Conservation (phyloP, 208 protist species). For the Trypanosoma congolense region DNA sequence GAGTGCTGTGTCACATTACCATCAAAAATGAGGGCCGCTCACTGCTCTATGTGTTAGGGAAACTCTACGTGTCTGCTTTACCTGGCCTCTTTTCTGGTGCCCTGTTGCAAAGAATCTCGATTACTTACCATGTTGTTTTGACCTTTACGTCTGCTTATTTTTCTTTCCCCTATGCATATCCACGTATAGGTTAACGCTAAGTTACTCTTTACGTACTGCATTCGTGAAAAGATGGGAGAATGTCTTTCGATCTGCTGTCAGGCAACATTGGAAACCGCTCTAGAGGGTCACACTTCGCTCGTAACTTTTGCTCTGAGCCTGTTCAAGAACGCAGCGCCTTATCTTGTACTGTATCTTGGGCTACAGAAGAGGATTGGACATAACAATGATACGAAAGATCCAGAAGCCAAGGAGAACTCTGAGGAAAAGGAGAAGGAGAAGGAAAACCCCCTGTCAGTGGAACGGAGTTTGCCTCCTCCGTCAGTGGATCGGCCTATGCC, state of each 20-base stretch:
- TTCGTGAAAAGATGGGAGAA: neutral
- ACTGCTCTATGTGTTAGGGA: too few species aligned
- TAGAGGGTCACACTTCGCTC: conserved; percentile 18
- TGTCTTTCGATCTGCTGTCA: neutral
- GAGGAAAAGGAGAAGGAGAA: too few species aligned
- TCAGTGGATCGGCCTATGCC: too few species aligned
- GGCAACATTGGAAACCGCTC: neutral
- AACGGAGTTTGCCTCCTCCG: too few species aligned
- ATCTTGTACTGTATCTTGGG: conserved; percentile 59
- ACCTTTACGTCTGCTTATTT: neutral
- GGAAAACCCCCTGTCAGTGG: conserved; percentile 15
- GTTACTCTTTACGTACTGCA: neutral
- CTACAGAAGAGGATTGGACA: conserved; percentile 28
- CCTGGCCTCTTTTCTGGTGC: too few species aligned
- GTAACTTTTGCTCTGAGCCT: conserved; percentile 31
- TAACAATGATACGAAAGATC: conserved; percentile 40
- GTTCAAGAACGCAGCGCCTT: conserved; percentile 34
- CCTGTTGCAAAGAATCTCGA: too few species aligned
- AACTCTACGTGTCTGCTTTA: too few species aligned
- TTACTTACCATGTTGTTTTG: too few species aligned
- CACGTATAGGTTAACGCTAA: too few species aligned
- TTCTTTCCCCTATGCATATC: neutral
- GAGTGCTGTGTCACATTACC: too few species aligned
- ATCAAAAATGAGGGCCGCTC: too few species aligned
- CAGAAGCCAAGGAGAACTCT: conserved; percentile 31